Base-by-base conservation (phyloP, 371 early-diverging fungal species). In the Cokeromyces recurvatus region DNA sequence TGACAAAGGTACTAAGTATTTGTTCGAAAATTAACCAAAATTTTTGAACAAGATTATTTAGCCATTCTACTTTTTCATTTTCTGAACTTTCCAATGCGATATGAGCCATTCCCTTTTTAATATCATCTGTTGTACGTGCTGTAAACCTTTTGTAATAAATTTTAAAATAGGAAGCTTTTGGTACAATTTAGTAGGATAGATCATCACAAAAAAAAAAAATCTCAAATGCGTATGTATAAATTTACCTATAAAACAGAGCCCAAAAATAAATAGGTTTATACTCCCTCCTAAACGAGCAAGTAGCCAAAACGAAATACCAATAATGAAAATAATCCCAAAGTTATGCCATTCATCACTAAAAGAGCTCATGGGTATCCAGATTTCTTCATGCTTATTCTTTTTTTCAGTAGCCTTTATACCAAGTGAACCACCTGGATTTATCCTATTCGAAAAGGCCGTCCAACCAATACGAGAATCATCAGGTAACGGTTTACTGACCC, bases 21-120 rank as follows among this genome's bases (percentile, higher is more conserved):
- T 97, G 95, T 70, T 99, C 99, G 51, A 87, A 91, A 40, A 92
- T 91, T 17, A 89, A 73, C 99, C 99, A 99, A 63, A 97, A 91
- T 40, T 74, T 74, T 41, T 67, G 57, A 19, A 65, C 15, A 32
- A 98, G 91, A 57, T 81, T 85, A 68, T 99, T 99, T 46, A 99
- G 66, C 99, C 99, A 99, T 49, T 94, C 94, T 3, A 89, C 93
- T 25, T 88, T 84, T 67, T 99, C 99, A 22, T 60, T 59, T 23
- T 78, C 71, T 11, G 66, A 54, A 10, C 25, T n/a, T 11, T 75
- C 84, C 10, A 82, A 38, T 23, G 62, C 55, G 24, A 69, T 55
- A 17, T 62, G 58, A 20, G 76, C 61, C 16, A 83, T 43, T 27
- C 81, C 85, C 24, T 89, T 78, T 38, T 74, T 67, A 25, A 89